A percentile compares a stretch with the other conserved stretches of the same genome.
phyloP scores from a whole-genome alignment of 2,329 filamentous ascomycete species.

The Cadophora luteo-olivacea region DNA sequence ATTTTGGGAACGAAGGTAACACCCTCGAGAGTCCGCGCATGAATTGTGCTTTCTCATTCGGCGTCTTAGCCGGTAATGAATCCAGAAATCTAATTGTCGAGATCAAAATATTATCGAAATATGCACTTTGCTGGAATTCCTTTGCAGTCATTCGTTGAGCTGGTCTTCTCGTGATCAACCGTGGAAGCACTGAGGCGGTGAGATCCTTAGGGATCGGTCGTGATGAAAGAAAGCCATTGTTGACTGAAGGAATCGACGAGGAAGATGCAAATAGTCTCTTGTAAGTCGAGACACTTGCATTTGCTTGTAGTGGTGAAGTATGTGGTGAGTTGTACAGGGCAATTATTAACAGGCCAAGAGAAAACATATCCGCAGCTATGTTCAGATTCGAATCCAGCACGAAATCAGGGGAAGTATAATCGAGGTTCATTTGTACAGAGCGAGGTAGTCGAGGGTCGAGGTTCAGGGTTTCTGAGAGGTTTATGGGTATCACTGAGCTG shows the following conservation, averaged over 20 bases:
- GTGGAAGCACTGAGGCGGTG: conserved; percentile 75
- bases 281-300: conserved; percentile 82
- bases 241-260: conserved; percentile 76
- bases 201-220: conserved; percentile 82
- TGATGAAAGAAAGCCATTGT: conserved; percentile 85
- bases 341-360: conserved; percentile 85
- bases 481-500: conserved; percentile 80
- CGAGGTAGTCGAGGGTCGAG: conserved; percentile 83
- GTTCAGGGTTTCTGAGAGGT: conserved; percentile 82
- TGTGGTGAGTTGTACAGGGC: conserved; percentile 96
- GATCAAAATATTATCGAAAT: conserved; percentile 96
- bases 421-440: conserved; percentile 85
- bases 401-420: conserved; percentile 95
- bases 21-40: conserved; percentile 88
- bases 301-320: conserved; percentile 81
- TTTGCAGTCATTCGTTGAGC: conserved; percentile 86
- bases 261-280: conserved; percentile 83
- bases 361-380: conserved; percentile 89
- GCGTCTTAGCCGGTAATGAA: conserved; percentile 86
- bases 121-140: conserved; percentile 94
- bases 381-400: conserved; percentile 90
- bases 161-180: conserved; percentile 85
- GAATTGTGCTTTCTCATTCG: conserved; percentile 89
- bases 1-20: conserved; percentile 88
- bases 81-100: conserved; percentile 97